Conservation (phyloP, 768 basidiomycete genomes). For the Boletus vinaceobasis region DNA sequence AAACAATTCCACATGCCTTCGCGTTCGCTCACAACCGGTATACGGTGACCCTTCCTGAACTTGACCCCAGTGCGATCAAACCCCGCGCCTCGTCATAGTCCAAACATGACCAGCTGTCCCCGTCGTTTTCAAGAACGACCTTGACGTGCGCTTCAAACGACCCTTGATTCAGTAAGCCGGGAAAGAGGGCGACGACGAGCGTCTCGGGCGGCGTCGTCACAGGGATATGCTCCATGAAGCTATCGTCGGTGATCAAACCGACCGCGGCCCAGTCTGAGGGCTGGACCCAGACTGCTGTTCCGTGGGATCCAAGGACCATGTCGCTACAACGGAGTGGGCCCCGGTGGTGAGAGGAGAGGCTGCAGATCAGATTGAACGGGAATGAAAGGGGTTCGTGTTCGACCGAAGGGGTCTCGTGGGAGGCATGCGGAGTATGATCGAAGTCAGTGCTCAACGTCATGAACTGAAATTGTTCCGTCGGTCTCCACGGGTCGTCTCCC, state of each 20-base stretch:
- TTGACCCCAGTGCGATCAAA: constrained; percentile 50
- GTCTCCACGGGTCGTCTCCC: constrained; percentile 59
- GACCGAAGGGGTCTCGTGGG: constrained; percentile 17
- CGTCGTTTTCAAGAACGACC: constrained; percentile 33
- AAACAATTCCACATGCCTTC: not conserved
- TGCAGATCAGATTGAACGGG: constrained; percentile 43
- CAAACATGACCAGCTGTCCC: constrained; percentile 46
- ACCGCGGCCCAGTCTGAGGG: constrained; percentile 45
- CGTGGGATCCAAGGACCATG: constrained; percentile 50
- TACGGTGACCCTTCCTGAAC: constrained; percentile 45
- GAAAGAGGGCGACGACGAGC: constrained; percentile 49
- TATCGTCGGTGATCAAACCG: constrained; percentile 34
- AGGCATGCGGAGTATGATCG: not conserved
- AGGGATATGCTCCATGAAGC: constrained; percentile 12
- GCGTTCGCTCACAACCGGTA: constrained; percentile 17
- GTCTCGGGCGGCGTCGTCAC: constrained; percentile 31
- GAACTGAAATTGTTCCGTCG: constrained; percentile 47
- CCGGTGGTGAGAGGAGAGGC: constrained; percentile 35
- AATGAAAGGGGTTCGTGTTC: constrained; percentile 35
- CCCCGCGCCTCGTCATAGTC: constrained; percentile 62
- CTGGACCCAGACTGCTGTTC: constrained; percentile 63
- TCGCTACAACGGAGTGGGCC: constrained; percentile 55
- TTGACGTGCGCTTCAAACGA: constrained; percentile 24
- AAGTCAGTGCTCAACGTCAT: constrained; percentile 43
- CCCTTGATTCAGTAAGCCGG: constrained; percentile 34